Base-by-base conservation (phyloP, 495 filamentous ascomycete species). In the Penicillium dipodomyicola region DNA sequence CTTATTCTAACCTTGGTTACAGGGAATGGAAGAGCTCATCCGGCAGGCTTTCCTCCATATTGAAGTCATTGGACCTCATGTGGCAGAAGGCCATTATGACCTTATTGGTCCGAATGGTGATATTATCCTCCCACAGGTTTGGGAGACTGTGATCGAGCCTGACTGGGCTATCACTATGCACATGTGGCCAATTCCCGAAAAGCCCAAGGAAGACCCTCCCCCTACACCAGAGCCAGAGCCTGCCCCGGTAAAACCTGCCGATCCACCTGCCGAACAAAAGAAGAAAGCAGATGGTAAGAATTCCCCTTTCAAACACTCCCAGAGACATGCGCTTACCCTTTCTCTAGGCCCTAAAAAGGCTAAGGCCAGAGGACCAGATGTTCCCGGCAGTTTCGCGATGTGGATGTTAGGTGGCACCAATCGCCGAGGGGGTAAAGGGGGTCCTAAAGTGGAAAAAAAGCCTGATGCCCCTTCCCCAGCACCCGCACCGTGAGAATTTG, bases 161-260 rank as follows among this genome's bases (percentile, higher is more conserved):
- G 90, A 92, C 67, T 96, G 90, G 90, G 79, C 82, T 39, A 87
- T 97, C 63, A 92, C 86, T 3, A 96, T 96, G 93, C 89, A 95
- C 60, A 94, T 96, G 91, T 97, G 92, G 92, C 92, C 93, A 5
- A 88, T 96, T 78, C 84, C 82, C 5, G 85, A 86, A 60, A 79
- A 79, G 51, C 76, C 77, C 14, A 76, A 76, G 47, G 67, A 68
- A 15, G 67, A 73, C 8, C 76, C 76, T 17, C 65, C 69, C 20
- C 64, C 65, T 7, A 56, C 57, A 25, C 23, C 23, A 5, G 23
- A 65, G 37, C 23, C 23, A 5, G 23, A 65, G 37, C 57, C 70
- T 4, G 58, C 63, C 17, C 60, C 69, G 1, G 58, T 60, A 40
- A 67, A 68, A 23, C 59, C 55, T 14, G 40, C 57, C 10, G 50